phyloP scores from a whole-genome alignment of 2,329 filamentous ascomycete genomes.

The Trichoderma hamatum region DNA sequence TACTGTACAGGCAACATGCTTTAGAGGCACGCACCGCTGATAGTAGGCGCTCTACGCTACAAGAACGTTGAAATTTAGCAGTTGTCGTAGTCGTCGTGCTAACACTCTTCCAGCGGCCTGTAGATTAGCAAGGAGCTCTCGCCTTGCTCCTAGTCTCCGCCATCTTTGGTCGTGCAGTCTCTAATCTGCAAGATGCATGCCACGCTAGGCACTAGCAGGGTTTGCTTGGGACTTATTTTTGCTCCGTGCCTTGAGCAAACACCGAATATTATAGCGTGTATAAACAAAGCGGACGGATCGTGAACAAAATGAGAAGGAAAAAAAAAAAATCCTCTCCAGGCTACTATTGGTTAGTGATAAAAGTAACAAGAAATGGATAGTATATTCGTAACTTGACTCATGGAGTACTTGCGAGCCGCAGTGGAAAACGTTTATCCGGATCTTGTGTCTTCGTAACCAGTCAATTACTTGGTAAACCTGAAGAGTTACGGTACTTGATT shows the following conservation, averaged over 20 bases:
- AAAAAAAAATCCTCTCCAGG: not conserved
- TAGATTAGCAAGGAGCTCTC: slow-evolving; percentile 13
- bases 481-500: no score
- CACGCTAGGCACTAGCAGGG: slow-evolving; percentile 23
- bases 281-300: not conserved
- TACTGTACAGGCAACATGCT: not conserved
- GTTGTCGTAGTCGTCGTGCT: not conserved
- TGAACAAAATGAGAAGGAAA: not conserved
- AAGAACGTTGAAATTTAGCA: not conserved
- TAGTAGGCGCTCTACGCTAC: not conserved
- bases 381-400: not conserved
- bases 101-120: not conserved
- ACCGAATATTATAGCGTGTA: not conserved
- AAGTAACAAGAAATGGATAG: not conserved
- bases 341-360: not conserved
- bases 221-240: not conserved
- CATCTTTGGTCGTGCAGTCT: slow-evolving; percentile 15
- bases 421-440: not conserved
- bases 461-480: not conserved
- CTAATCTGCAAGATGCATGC: slow-evolving; percentile 23
- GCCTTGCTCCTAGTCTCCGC: slow-evolving; percentile 19
- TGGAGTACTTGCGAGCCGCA: not conserved
- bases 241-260: not conserved
- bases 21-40: no score
- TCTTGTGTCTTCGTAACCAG: no score